Percentiles rank a stretch among this genome's conserved stretches.
Evolutionary conservation across 2,329 filamentous ascomycete species (phyloP).

Genomic region (Bipolaris oryzae): DNA sequence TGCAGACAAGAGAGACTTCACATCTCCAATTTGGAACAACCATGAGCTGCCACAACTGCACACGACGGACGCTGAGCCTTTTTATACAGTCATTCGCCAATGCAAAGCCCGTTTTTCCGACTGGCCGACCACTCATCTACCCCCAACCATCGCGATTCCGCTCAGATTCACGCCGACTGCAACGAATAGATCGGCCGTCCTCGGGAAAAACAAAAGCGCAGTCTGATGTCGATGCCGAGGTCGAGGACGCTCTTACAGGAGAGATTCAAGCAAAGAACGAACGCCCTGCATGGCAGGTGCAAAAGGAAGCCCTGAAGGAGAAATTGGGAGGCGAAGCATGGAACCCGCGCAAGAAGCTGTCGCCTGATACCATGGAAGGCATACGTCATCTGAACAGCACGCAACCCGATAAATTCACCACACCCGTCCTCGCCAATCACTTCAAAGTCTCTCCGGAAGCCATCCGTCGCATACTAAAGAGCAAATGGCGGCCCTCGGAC

Average conservation of each 20-base stretch:
- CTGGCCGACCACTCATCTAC: slow-evolving; percentile 9
- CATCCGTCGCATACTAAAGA: slow-evolving; percentile 82
- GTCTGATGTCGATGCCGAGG: slow-evolving; percentile 8
- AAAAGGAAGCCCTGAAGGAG: slow-evolving; percentile 74
- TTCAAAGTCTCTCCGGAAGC: slow-evolving; percentile 89
- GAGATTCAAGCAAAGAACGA: slow-evolving; percentile 34
- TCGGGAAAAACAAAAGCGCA: not conserved
- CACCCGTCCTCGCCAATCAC: slow-evolving; percentile 71
- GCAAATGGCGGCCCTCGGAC: slow-evolving; percentile 70
- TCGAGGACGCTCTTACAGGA: slow-evolving; percentile 34
- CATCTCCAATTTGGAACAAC: slow-evolving; percentile 4
- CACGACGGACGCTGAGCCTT: slow-evolving; percentile 28
- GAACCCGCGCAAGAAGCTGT: slow-evolving; percentile 83
- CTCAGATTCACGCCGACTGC: slow-evolving; percentile 15
- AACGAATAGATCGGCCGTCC: not conserved
- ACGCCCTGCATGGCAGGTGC: slow-evolving; percentile 69
- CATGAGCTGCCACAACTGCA: slow-evolving; percentile 41
- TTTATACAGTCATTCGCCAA: slow-evolving; percentile 29
- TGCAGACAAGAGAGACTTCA: slow-evolving; percentile 7
- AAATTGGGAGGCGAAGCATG: slow-evolving; percentile 82
- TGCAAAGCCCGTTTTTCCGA: slow-evolving; percentile 3
- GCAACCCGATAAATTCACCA: slow-evolving; percentile 79
- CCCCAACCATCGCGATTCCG: slow-evolving; percentile 23
- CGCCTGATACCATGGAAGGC: slow-evolving; percentile 88
- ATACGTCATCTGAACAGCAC: slow-evolving; percentile 82